Evolutionary conservation across 352 stramenopile genomes (phyloP), one percentile per base, ranked within the genome.

Genomic region (Phytophthora vignae): DNA sequence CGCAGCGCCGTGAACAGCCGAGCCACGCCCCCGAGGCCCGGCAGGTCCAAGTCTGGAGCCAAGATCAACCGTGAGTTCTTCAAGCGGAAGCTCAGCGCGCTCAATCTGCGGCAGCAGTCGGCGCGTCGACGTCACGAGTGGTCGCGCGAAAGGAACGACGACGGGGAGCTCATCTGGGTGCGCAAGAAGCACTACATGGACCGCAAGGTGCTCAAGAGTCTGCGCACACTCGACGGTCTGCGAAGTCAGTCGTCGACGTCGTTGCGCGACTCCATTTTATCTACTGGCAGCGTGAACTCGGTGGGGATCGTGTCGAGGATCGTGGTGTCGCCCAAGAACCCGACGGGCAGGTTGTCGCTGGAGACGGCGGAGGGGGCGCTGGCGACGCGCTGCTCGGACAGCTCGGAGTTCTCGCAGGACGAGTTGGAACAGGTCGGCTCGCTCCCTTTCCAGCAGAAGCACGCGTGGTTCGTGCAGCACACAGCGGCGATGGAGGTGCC

Each of bases 391-490:
- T 85, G 78, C 55, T 91, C 84, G 8, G 75, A 90, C n/a, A 78
- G 67, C 27, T 90, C 82, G 10, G 76, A 80, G 12, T 92, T 94
- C n/a, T 84, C 87, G 1, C 62, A 84, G 12, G 85, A 93, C 21
- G 89, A 96, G 38, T 52, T 96, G 21, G 85, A 94, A 69, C 76
- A 90, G 62, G 85, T 96, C 7, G 71, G 77, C 14, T 62, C 63
- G 55, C 74, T 96, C 8, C 83, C 89, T 27, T 96, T 96, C 74
- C 89, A 95, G 81, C 89, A 95, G 68, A 96, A 96, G 64, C 87
- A 95, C 60, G 87, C 89, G 54, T 96, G 89, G 89, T 96, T 96
- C 76, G 87, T 95, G 6, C 87, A 96, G 70, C 88, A 95, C 64
- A 95, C 88, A 4, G 88, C 89, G 1, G 83, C 89, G 1, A 90